These are phyloP conservation scores for Tricholoma hemisulphureum DNA, from an alignment of 768 basidiomycete species.

Conservation along the genomic window DNA sequence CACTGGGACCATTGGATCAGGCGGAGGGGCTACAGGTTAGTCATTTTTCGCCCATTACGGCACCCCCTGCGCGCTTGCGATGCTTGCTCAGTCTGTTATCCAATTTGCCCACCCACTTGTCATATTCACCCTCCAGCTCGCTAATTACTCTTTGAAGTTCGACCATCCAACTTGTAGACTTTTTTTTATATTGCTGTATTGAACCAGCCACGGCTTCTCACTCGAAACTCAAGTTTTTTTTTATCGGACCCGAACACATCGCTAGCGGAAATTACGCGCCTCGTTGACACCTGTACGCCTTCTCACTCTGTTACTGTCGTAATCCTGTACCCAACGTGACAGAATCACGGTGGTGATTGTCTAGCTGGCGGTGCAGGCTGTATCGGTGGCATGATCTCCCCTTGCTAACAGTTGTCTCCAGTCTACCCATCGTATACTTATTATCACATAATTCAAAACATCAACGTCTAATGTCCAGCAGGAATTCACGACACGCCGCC, in stretches of 20 bases:
- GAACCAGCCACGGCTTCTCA: not conserved
- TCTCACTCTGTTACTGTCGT: not conserved
- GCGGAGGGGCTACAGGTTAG: not conserved
- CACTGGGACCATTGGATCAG: too few relatives aligned
- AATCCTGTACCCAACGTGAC: not conserved
- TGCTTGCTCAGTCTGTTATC: too few relatives aligned
- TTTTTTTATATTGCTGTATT: not conserved
- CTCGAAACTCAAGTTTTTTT: not conserved
- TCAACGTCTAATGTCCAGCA: conserved; percentile 42
- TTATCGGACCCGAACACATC: not conserved
- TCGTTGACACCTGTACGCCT: not conserved
- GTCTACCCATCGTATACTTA: not conserved
- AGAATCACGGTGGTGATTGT: not conserved
- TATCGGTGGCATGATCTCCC: not conserved
- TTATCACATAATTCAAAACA: not conserved
- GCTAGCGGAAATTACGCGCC: not conserved
- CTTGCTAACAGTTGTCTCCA: not conserved
- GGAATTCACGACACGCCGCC: conserved; percentile 44
- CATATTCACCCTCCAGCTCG: not conserved
- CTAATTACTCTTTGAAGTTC: not conserved
- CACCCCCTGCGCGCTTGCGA: not conserved
- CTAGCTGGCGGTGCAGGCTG: not conserved
- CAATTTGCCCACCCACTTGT: too few relatives aligned
- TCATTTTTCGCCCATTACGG: not conserved
- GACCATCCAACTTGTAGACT: not conserved